Evolutionary conservation across 768 basidiomycete genomes (phyloP).

Genomic region (Hygrophorus pudorinus): DNA sequence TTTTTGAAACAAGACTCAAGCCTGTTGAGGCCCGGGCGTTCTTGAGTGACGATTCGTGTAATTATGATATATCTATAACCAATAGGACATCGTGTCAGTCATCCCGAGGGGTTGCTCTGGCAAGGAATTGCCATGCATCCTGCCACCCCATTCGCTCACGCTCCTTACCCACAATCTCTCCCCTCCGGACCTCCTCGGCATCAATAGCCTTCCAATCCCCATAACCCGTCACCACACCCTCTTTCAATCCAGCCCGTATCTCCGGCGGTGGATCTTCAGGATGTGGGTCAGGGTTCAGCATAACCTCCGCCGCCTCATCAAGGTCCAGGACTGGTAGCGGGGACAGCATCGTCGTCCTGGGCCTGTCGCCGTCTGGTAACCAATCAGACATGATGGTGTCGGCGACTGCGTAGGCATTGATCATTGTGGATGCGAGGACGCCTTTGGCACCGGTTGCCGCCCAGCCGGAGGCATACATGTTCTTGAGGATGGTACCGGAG

Average conservation of each 20-base stretch:
- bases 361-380: conserved; percentile 8
- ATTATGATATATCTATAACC: no score
- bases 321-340: conserved; percentile 6
- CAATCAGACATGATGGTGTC: conserved; percentile 59
- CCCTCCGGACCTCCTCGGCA: conserved; percentile 57
- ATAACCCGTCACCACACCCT: conserved; percentile 47
- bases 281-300: conserved; percentile 27
- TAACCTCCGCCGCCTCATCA: conserved; percentile 9
- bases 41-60: no score
- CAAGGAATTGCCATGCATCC: conserved; percentile 31
- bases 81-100: neutral
- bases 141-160: conserved; percentile 70
- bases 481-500: conserved; percentile 29
- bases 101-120: neutral
- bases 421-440: conserved; percentile 89
- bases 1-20: no score
- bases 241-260: conserved; percentile 31
- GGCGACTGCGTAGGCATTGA: conserved; percentile 77
- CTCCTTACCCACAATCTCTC: conserved; percentile 51
- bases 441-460: conserved; percentile 85
- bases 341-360: conserved; percentile 4
- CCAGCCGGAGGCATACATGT: conserved; percentile 93
- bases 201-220: conserved; percentile 70
- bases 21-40: no score
- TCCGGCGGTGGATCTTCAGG: conserved; percentile 39